Base-by-base conservation (phyloP, 2,329 filamentous ascomycete species). In the Trichoderma citrinoviride region DNA sequence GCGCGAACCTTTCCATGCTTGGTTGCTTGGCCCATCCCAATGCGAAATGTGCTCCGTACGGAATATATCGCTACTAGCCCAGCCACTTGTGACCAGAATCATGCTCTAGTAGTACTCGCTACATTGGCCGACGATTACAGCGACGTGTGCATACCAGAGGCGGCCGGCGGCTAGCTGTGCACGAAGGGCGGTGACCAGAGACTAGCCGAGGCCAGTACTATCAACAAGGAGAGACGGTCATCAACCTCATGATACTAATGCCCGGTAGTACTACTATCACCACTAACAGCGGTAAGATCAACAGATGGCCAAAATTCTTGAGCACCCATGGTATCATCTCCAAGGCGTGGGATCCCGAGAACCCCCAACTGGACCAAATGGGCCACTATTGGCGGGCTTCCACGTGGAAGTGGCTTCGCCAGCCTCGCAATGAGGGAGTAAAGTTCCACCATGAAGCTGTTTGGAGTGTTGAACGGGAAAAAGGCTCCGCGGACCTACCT, bases 381-480 rank as follows among this genome's bases (percentile, higher is more conserved):
- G 46, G 44, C 7, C 52, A 57, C 44, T 37, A 58, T 56, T 57
- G 64, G 52, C n/a, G 52, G 44, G 27, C 49, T 63, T 54, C 64
- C 64, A 66, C 64, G 64, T 66, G 64, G 64, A 17, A 47, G 53
- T 57, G 44, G 58, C 64, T 49, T 60, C 49, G 43, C 33, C 14
- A 43, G 44, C 55, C 37, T 49, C 55, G 41, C 49, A 65, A 33
- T 21, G 43, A 46, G 19, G 25, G 37, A 54, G 44, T 46, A 40
- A 21, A 57, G 46, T 47, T 62, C 46, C 58, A 23, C 52, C 53
- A 52, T 54, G 46, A 44, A 46, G 14, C 43, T 40, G 44, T 53
- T 54, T 21, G 37, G 58, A n/a, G 23, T 53, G 58, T 27, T 62
- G 49, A 62, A 53, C 58, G 58, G 58, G 37, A 62, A 54, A 54